These are phyloP conservation scores for Zymoseptoria tritici DNA, from an alignment of 2,329 filamentous ascomycete genomes.

Conservation along the genomic window DNA sequence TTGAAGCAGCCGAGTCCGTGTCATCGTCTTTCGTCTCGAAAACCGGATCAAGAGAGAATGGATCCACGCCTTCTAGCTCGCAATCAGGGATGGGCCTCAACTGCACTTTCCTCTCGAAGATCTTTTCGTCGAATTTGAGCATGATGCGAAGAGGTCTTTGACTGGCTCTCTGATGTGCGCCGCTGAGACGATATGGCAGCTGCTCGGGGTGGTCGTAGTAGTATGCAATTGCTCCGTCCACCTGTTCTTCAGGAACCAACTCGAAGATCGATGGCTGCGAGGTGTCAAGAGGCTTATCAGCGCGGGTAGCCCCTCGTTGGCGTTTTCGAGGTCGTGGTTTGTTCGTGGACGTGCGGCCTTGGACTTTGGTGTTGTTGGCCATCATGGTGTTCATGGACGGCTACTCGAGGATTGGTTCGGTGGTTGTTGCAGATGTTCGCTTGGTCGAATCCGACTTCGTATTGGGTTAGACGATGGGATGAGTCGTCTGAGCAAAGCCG, in stretches of 20 bases:
- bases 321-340: not conserved
- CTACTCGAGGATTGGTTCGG: not conserved
- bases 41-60: not conserved
- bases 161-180: not conserved
- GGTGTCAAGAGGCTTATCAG: not conserved
- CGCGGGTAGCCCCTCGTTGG: not conserved
- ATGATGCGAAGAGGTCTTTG: not conserved
- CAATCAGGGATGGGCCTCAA: not conserved
- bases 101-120: not conserved
- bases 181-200: constrained; percentile 1
- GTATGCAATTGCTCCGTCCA: not conserved
- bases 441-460: not conserved
- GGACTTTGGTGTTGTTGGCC: not conserved
- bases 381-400: not conserved
- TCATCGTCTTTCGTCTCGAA: not conserved
- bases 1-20: not conserved
- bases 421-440: not conserved
- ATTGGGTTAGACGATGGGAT: not conserved
- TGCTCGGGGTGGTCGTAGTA: constrained; percentile 3
- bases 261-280: constrained; percentile 1
- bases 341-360: not conserved
- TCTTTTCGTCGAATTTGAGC: constrained; percentile 3
- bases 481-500: not conserved
- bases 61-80: constrained; percentile 3
- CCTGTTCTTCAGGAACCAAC: not conserved